These are phyloP conservation scores for Amaranthus cruentus DNA, from an alignment of 148 eudicot species.

Conservation along the genomic window DNA sequence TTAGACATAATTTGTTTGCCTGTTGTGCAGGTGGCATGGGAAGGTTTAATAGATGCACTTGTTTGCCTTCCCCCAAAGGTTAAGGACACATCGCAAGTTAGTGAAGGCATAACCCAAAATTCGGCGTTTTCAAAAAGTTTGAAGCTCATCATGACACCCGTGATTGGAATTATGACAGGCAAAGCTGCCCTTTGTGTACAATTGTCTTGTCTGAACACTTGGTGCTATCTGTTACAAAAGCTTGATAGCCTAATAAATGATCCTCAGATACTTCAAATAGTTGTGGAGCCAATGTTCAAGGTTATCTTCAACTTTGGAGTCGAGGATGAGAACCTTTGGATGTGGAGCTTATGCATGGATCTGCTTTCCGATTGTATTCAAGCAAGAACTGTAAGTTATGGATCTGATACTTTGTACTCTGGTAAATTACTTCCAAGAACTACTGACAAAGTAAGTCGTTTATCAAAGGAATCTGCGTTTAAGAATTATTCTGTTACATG, in stretches of 20 bases:
- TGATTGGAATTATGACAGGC: slow-evolving; percentile 59
- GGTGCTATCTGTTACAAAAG: slow-evolving; percentile 87
- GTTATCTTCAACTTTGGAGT: slow-evolving; percentile 44
- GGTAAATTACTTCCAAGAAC: slow-evolving; percentile 17
- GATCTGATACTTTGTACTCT: slow-evolving; percentile 21
- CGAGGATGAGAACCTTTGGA: slow-evolving; percentile 43
- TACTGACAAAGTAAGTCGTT: slow-evolving; percentile 16
- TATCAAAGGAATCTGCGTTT: slow-evolving; percentile 29
- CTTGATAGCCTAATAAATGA: slow-evolving; percentile 52
- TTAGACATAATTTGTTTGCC: slow-evolving; percentile 4
- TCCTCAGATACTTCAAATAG: slow-evolving; percentile 40
- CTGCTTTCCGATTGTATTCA: slow-evolving; percentile 47
- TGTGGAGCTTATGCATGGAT: slow-evolving; percentile 55
- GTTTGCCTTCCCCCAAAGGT: slow-evolving; percentile 33
- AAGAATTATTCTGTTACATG: slow-evolving; percentile 48
- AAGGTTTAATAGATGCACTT: slow-evolving; percentile 82
- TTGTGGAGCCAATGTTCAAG: slow-evolving; percentile 65
- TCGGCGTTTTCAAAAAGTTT: slow-evolving; percentile 40
- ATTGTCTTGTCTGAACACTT: slow-evolving; percentile 68
- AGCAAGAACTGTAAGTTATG: slow-evolving; percentile 30
- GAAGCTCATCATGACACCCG: slow-evolving; percentile 84
- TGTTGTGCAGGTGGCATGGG: slow-evolving; percentile 78
- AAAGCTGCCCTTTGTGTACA: slow-evolving; percentile 61
- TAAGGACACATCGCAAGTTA: slow-evolving; percentile 24
- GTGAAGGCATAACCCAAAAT: slow-evolving; percentile 26